Conservation (phyloP, 768 basidiomycete genomes). For the Xerocomellus chrysenteron region DNA sequence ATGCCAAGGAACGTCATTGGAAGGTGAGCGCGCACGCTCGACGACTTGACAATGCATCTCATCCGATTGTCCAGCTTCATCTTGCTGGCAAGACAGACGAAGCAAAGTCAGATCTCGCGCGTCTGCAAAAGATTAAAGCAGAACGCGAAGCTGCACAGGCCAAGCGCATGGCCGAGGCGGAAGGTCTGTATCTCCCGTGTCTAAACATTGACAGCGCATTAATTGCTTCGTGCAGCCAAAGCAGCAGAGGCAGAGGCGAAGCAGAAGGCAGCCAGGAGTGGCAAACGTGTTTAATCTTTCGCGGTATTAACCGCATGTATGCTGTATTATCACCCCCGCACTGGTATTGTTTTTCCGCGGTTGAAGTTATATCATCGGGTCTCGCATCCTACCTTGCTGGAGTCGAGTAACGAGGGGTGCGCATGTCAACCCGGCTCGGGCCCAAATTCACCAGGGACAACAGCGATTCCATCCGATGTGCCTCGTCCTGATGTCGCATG, state of each 20-base stretch:
- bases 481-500: too few relatives aligned
- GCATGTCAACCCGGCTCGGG: too few relatives aligned
- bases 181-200: constrained; percentile 51
- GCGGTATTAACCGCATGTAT: not conserved
- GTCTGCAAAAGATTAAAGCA: constrained; percentile 80
- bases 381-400: not conserved
- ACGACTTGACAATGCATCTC: not conserved
- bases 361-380: not conserved
- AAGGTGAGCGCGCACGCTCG: constrained; percentile 50
- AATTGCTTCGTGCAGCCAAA: constrained; percentile 47
- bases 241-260: constrained; percentile 62
- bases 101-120: constrained; percentile 84
- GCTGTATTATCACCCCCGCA: not conserved
- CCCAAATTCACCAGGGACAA: too few relatives aligned
- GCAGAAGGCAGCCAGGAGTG: constrained; percentile 40
- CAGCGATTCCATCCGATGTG: too few relatives aligned
- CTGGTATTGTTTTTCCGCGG: not conserved
- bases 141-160: constrained; percentile 88
- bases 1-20: constrained; percentile 84
- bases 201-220: not conserved
- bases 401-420: not conserved
- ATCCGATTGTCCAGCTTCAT: constrained; percentile 50
- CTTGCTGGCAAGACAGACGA: constrained; percentile 84
- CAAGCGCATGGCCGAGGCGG: constrained; percentile 84
- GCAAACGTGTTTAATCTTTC: constrained; percentile 40